These are phyloP conservation scores for Metschnikowia dekortorum DNA, from an alignment of 805 yeast species.

Conservation along the genomic window DNA sequence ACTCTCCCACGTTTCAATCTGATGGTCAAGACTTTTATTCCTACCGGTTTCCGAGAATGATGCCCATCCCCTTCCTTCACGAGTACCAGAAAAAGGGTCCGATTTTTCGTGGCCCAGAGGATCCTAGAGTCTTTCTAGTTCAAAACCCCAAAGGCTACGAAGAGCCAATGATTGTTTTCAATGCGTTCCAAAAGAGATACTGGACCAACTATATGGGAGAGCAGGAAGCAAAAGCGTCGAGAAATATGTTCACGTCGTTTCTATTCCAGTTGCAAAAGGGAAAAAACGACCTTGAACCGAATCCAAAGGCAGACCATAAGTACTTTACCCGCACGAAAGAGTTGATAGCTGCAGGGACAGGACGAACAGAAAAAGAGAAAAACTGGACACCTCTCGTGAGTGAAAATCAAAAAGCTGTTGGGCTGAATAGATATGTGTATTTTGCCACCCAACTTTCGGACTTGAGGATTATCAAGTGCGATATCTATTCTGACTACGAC, in stretches of 20 bases:
- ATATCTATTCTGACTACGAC: conserved; percentile 18
- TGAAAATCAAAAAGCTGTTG: conserved; percentile 17
- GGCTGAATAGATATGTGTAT: conserved; percentile 26
- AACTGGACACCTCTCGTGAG: conserved; percentile 40
- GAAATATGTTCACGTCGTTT: conserved; percentile 10
- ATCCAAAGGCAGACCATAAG: not conserved
- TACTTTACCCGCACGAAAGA: conserved; percentile 8
- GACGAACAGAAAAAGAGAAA: conserved; percentile 22
- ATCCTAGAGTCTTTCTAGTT: conserved; percentile 41
- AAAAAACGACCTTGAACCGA: conserved; percentile 3
- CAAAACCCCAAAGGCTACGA: conserved; percentile 30
- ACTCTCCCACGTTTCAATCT: conserved; percentile 5
- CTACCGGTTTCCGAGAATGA: conserved; percentile 8
- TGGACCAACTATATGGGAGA: not conserved
- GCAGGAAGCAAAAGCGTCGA: not conserved
- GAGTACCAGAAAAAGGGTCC: conserved; percentile 12
- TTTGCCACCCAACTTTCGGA: conserved; percentile 33
- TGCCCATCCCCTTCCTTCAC: conserved; percentile 13
- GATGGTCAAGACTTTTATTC: conserved; percentile 4
- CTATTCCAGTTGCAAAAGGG: conserved; percentile 19
- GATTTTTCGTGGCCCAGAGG: conserved; percentile 44
- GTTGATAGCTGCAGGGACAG: conserved; percentile 9
- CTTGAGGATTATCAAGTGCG: conserved; percentile 28
- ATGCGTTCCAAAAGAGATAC: conserved; percentile 21
- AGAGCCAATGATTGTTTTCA: conserved; percentile 47